phyloP scores from a whole-genome alignment of 257 asterid species.

The Coffea eugenioides region DNA sequence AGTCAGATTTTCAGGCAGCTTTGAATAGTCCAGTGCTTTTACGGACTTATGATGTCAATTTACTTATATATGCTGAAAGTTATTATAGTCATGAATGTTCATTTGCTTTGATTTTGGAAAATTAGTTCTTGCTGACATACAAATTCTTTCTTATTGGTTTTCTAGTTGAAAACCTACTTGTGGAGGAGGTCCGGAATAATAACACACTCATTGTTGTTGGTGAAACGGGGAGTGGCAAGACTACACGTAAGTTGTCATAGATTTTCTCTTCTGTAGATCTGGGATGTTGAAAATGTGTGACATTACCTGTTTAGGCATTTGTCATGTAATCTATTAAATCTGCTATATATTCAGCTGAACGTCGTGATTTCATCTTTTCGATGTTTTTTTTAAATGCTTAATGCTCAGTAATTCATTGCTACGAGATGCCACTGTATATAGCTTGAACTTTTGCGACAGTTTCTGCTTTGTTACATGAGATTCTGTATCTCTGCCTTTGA shows the following conservation, averaged over 20 bases:
- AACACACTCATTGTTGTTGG: slow-evolving; percentile 95
- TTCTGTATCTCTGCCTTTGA: not conserved
- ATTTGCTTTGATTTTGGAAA: not conserved
- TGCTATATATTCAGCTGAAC: no score
- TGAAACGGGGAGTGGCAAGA: slow-evolving; percentile 98
- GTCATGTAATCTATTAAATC: not conserved
- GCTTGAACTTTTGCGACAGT: not conserved
- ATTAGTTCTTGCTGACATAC: not conserved
- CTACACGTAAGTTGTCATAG: slow-evolving; percentile 70
- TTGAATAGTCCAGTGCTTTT: not conserved
- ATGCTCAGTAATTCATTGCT: not conserved
- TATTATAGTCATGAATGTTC: not conserved
- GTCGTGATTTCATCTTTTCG: no score
- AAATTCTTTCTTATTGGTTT: no score
- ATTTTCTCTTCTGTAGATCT: not conserved
- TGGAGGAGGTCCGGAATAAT: no score
- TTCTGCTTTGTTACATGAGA: not conserved
- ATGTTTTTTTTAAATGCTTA: not conserved
- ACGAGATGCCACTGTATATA: not conserved
- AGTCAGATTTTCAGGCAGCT: not conserved
- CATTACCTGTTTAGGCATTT: not conserved
- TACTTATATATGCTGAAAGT: not conserved
- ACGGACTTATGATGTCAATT: not conserved
- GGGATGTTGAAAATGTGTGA: not conserved
- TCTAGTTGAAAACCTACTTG: no score